phyloP scores from a whole-genome alignment of 768 basidiomycete genomes.

The Lanmaoa rubissima region DNA sequence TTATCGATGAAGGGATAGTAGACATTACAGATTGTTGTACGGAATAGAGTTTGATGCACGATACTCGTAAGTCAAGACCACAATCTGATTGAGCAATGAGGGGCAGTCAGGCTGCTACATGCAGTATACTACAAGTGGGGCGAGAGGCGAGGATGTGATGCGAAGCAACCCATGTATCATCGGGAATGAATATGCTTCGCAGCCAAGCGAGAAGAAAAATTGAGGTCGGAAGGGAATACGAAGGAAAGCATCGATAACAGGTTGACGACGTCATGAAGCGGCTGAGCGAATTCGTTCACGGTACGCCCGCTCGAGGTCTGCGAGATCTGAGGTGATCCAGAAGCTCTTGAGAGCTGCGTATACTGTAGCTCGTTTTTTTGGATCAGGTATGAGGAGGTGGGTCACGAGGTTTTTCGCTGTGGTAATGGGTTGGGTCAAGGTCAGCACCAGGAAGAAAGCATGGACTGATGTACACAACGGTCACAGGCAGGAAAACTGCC shows the following conservation, averaged over 20 bases:
- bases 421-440: not conserved
- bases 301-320: conserved; percentile 62
- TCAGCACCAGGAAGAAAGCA: conserved; percentile 8
- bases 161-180: not conserved
- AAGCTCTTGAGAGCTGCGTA: conserved; percentile 53
- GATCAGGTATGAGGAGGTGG: conserved; percentile 60
- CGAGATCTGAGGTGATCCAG: conserved; percentile 67
- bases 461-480: not conserved
- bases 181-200: not conserved
- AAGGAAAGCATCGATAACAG: not conserved
- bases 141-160: not conserved
- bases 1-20: not conserved
- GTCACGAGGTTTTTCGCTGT: conserved; percentile 55
- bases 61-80: not conserved
- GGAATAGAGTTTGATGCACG: conserved; percentile 4
- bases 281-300: conserved; percentile 44
- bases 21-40: conserved; percentile 1
- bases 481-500: conserved; percentile 1
- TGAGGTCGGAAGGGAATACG: not conserved
- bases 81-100: not conserved
- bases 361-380: conserved; percentile 60
- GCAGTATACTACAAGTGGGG: conserved; percentile 1
- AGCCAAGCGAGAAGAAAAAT: not conserved
- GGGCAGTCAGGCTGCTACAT: not conserved
- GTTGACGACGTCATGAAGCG: conserved; percentile 9